Conservation (phyloP, 768 basidiomycete species). For the Tremella yokohamensis region DNA sequence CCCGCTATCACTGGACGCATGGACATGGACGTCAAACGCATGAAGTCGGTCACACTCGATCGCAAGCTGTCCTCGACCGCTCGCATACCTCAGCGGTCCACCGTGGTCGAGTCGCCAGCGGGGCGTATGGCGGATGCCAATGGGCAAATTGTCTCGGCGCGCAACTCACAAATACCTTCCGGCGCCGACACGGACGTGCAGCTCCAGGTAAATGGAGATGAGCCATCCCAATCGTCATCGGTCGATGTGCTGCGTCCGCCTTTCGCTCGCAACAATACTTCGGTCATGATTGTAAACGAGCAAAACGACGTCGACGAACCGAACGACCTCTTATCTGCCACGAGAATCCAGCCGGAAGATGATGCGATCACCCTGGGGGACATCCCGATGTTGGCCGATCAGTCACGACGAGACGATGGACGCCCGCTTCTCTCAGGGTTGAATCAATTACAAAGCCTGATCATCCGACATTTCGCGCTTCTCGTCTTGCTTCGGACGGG, state of each 20-base stretch:
- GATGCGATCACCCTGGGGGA: slow-evolving; percentile 90
- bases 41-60: slow-evolving; percentile 91
- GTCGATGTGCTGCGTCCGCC: slow-evolving; percentile 62
- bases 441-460: slow-evolving; percentile 74
- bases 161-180: slow-evolving; percentile 10
- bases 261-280: slow-evolving; percentile 74
- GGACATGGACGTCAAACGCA: slow-evolving; percentile 81
- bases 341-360: slow-evolving; percentile 54
- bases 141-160: slow-evolving; percentile 39
- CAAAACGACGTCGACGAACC: slow-evolving; percentile 27
- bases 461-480: slow-evolving; percentile 88
- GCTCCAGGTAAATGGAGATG: slow-evolving; percentile 8
- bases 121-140: slow-evolving; percentile 75
- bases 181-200: slow-evolving; percentile 3
- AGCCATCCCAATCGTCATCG: slow-evolving; percentile 22
- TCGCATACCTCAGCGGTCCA: slow-evolving; percentile 85
- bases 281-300: slow-evolving; percentile 85
- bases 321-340: slow-evolving; percentile 49
- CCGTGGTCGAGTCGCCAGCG: slow-evolving; percentile 89
- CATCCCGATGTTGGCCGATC: slow-evolving; percentile 83
- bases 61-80: slow-evolving; percentile 93
- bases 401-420: slow-evolving; percentile 65
- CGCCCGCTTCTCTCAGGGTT: slow-evolving; percentile 81
- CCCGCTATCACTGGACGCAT: not conserved
- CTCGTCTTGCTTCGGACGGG: slow-evolving; percentile 72